Conservation (phyloP, 1,284 basidiomycete species). For the Rhodotorula sp. region DNA sequence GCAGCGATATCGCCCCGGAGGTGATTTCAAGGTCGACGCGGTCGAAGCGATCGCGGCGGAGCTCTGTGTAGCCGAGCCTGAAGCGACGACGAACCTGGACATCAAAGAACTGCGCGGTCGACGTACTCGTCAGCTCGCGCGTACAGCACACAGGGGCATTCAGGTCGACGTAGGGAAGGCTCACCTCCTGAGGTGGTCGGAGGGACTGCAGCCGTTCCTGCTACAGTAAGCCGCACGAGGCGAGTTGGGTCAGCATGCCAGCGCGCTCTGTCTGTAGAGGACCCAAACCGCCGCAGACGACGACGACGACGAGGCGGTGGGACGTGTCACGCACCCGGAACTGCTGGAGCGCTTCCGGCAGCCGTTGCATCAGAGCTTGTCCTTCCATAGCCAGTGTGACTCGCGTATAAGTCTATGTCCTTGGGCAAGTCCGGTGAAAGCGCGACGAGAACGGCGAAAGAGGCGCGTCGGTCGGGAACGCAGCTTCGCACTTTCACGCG, state of each 20-base stretch:
- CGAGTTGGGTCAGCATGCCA: background rate
- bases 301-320: too few species aligned
- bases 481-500: background rate
- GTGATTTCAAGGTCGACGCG: too few species aligned
- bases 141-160: background rate
- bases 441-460: background rate
- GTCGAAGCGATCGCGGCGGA: too few species aligned
- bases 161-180: background rate
- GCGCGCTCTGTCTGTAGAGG: background rate
- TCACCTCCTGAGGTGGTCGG: slow-evolving; percentile 33
- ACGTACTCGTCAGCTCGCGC: background rate
- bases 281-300: background rate
- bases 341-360: slow-evolving; percentile 26
- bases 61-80: too few species aligned
- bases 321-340: slow-evolving; percentile 24
- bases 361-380: slow-evolving; percentile 25
- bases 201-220: slow-evolving; percentile 32
- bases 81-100: slow-evolving; percentile 45
- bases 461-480: background rate
- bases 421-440: background rate
- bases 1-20: background rate
- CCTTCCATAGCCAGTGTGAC: slow-evolving; percentile 16
- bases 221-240: slow-evolving; percentile 4
- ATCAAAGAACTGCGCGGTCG: slow-evolving; percentile 35
- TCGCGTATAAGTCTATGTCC: too few species aligned